Percentiles rank a stretch among this genome's conserved stretches.
Evolutionary conservation across 768 basidiomycete genomes (phyloP).

Genomic region (Mycena vulgaris): DNA sequence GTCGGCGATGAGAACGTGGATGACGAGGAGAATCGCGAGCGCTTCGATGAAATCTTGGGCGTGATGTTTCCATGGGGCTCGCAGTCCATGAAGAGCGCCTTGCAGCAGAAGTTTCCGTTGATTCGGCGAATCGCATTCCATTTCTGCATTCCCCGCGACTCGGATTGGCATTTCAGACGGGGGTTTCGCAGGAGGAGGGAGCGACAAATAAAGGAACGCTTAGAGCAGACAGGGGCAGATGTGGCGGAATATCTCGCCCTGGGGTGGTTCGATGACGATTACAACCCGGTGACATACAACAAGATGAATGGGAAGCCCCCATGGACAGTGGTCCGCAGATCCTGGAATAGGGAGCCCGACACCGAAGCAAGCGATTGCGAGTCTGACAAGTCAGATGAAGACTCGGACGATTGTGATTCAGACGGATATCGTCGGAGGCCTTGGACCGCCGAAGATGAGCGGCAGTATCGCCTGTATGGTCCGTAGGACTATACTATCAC

Average conservation of each 20-base stretch:
- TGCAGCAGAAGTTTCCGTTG: constrained; percentile 10
- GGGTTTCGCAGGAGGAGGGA: constrained; percentile 18
- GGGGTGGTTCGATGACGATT: constrained; percentile 10
- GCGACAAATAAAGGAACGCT: background rate
- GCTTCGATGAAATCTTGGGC: background rate
- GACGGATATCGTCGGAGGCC: background rate
- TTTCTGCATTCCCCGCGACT: background rate
- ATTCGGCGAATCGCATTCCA: background rate
- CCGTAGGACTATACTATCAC: no score
- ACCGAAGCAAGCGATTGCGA: constrained; percentile 21
- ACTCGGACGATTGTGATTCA: background rate
- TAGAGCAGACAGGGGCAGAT: constrained; percentile 3
- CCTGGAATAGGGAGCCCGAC: background rate
- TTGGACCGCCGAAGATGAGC: no score
- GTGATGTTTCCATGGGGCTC: background rate
- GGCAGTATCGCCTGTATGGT: no score
- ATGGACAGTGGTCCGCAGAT: background rate
- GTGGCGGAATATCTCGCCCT: constrained; percentile 11
- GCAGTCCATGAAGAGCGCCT: constrained; percentile 3
- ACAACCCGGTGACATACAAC: constrained; percentile 7
- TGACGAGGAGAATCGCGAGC: background rate
- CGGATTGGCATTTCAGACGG: constrained; percentile 13
- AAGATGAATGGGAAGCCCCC: constrained; percentile 9
- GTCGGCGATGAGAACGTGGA: no score
- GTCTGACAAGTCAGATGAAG: background rate